These are phyloP conservation scores for Dianthus caryophyllus DNA, from an alignment of 148 eudicot genomes.

Conservation along the genomic window DNA sequence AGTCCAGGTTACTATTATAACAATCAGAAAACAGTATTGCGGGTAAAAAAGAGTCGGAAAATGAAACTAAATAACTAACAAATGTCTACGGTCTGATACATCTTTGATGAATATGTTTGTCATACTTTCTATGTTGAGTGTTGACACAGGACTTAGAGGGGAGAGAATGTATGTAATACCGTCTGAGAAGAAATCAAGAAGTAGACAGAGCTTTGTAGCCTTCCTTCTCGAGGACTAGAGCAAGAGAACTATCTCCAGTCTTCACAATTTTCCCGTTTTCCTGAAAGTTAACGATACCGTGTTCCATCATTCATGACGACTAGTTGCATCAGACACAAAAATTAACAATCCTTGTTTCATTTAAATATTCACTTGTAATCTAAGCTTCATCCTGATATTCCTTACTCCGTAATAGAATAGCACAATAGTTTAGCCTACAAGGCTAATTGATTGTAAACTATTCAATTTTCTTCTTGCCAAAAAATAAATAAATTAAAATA, in stretches of 20 bases:
- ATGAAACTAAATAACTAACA: too few species aligned
- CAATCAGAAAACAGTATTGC: background rate
- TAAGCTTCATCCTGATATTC: too few species aligned
- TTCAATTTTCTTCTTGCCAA: too few species aligned
- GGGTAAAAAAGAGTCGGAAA: background rate
- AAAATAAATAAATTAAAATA: too few species aligned
- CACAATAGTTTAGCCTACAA: too few species aligned
- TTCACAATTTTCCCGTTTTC: conserved; percentile 79
- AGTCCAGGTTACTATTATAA: background rate
- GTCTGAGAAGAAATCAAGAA: conserved; percentile 21
- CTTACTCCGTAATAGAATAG: too few species aligned
- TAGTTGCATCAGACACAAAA: too few species aligned
- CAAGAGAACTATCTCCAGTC: conserved; percentile 88
- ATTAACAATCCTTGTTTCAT: too few species aligned
- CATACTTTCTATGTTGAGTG: background rate
- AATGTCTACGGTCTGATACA: background rate
- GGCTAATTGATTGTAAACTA: too few species aligned
- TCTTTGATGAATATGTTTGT: background rate
- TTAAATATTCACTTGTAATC: too few species aligned
- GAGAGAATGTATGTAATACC: conserved; percentile 19
- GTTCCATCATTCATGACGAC: background rate
- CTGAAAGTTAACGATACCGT: conserved; percentile 28
- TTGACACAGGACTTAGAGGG: background rate
- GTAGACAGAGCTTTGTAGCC: conserved; percentile 73
- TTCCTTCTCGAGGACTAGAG: conserved; percentile 74